Conservation (phyloP, 805 yeast genomes). For the Priceomyces fermenticarens region DNA sequence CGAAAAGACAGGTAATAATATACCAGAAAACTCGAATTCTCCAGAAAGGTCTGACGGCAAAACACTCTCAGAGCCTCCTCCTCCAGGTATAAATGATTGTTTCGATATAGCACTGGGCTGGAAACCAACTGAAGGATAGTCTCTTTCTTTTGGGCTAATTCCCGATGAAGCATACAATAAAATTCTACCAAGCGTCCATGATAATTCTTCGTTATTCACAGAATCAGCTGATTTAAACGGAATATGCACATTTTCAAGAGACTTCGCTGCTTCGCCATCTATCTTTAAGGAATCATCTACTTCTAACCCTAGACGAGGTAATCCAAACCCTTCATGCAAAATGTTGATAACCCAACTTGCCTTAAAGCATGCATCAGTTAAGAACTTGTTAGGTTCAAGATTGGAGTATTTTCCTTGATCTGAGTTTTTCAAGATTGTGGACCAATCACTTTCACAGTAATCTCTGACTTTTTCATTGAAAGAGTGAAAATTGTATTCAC, state of each 20-base stretch:
- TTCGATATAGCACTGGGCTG: conserved; percentile 38
- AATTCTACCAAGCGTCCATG: conserved; percentile 95
- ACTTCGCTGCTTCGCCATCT: conserved; percentile 24
- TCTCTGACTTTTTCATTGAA: conserved; percentile 65
- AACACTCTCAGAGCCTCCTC: conserved; percentile 8
- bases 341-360: conserved; percentile 92
- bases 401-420: conserved; percentile 57
- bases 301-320: conserved; percentile 70
- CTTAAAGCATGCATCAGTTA: conserved; percentile 84
- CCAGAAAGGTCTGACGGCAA: conserved; percentile 9
- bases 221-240: conserved; percentile 82
- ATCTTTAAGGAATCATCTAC: conserved; percentile 13
- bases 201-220: conserved; percentile 79
- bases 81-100: conserved; percentile 30
- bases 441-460: conserved; percentile 81
- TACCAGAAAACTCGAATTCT: conserved; percentile 1
- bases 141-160: conserved; percentile 27
- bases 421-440: conserved; percentile 43
- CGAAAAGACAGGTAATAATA: conserved; percentile 12
- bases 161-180: conserved; percentile 77
- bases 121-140: conserved; percentile 33
- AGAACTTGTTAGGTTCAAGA: conserved; percentile 46
- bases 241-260: conserved; percentile 35
- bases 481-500: conserved; percentile 73
- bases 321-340: conserved; percentile 86